Evolutionary conservation across 2,329 filamentous ascomycete species (phyloP).

Genomic region (Camillea tinctor): DNA sequence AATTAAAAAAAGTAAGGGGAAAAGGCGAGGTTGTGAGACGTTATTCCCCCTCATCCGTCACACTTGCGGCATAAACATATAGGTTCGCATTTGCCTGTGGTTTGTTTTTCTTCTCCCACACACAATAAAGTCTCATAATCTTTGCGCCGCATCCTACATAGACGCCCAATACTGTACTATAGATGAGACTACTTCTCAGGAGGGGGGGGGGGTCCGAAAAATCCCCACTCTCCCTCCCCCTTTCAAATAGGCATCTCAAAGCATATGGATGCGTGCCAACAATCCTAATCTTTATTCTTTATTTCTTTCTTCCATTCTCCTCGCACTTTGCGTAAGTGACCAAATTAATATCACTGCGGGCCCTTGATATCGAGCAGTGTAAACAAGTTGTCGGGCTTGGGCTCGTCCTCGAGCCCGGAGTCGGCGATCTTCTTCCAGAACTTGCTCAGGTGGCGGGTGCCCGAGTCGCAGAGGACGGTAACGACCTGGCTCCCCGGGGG

Average conservation of each 20-base stretch:
- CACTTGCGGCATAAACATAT: too few relatives aligned
- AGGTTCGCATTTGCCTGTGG: not conserved
- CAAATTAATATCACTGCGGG: constrained; percentile 15
- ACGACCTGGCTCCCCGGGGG: constrained; percentile 65
- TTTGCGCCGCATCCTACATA: not conserved
- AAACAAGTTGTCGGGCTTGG: constrained; percentile 47
- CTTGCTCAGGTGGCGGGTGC: constrained; percentile 78
- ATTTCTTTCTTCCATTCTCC: too few relatives aligned
- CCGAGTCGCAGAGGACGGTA: constrained; percentile 84
- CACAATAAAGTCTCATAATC: not conserved
- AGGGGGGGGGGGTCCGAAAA: not conserved
- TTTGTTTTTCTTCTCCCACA: not conserved
- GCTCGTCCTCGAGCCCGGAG: constrained; percentile 63
- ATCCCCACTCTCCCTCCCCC: not conserved
- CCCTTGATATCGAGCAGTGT: constrained; percentile 46
- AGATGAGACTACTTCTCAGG: constrained; percentile 9
- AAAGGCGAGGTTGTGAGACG: not conserved
- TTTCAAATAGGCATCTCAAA: not conserved
- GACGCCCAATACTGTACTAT: constrained; percentile 11
- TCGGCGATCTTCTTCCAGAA: constrained; percentile 76
- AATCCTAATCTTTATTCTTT: too few relatives aligned
- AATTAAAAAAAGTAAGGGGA: not conserved
- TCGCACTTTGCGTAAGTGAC: not conserved
- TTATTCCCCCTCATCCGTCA: not conserved
- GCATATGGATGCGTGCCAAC: not conserved